A percentile compares a stretch with the other conserved stretches of the same genome.
Conservation (phyloP, 768 basidiomycete genomes). For the Suillus paluster region DNA sequence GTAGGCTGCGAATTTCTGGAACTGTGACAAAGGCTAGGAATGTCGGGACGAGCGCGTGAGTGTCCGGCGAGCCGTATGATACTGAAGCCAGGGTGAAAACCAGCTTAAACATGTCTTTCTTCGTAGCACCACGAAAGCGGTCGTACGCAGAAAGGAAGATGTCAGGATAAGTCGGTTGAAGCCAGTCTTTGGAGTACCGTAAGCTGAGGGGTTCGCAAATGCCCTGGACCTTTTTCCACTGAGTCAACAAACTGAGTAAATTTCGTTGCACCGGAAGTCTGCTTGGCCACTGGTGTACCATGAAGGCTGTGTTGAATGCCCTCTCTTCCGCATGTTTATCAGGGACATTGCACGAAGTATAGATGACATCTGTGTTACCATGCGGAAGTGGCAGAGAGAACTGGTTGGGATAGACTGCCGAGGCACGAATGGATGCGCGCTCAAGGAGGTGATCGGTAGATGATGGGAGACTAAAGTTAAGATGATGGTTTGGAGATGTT, state of each 20-base stretch:
- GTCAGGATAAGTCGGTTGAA: not conserved
- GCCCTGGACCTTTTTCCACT: not conserved
- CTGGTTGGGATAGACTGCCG: not conserved
- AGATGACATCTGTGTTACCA: not conserved
- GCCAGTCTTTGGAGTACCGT: not conserved
- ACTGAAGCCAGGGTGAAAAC: not conserved
- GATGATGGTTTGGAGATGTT: not conserved
- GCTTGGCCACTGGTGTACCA: not conserved
- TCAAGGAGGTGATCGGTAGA: not conserved
- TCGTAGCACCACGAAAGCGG: not conserved
- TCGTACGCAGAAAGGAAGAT: constrained; percentile 1
- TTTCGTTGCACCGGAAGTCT: not conserved
- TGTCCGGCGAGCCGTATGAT: not conserved
- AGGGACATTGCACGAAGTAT: not conserved
- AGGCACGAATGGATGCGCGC: constrained; percentile 12
- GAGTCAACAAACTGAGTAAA: not conserved
- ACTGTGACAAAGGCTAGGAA: not conserved
- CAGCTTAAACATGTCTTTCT: not conserved
- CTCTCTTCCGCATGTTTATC: not conserved
- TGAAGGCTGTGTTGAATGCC: not conserved
- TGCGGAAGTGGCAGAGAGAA: not conserved
- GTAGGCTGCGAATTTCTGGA: not conserved
- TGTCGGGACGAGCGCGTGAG: not conserved
- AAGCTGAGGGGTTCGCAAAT: not conserved
- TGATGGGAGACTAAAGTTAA: not conserved